Evolutionary conservation across 352 stramenopile genomes (phyloP).

Genomic region (Phytopythium litorale): DNA sequence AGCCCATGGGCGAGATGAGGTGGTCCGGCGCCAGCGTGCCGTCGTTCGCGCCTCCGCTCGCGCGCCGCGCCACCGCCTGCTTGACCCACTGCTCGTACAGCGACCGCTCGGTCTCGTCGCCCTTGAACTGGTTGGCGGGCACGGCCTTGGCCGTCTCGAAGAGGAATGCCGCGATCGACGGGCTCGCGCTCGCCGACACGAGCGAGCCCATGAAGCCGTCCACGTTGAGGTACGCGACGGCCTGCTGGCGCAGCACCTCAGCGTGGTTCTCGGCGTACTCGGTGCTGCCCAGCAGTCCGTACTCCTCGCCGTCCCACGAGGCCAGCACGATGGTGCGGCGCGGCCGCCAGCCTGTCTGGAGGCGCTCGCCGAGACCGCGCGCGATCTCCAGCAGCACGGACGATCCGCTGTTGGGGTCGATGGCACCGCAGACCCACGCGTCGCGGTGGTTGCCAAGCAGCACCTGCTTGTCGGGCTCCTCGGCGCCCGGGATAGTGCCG

Average conservation of each 20-base stretch:
- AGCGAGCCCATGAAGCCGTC: slow-evolving; percentile 60
- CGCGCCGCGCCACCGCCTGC: slow-evolving; percentile 14
- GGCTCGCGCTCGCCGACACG: slow-evolving; percentile 46
- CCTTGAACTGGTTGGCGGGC: slow-evolving; percentile 43
- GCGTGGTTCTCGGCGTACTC: slow-evolving; percentile 77
- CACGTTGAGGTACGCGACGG: slow-evolving; percentile 86
- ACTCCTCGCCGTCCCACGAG: slow-evolving; percentile 82
- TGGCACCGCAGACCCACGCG: slow-evolving; percentile 85
- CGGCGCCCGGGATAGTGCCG: slow-evolving; percentile 53
- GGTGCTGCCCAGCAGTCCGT: slow-evolving; percentile 75
- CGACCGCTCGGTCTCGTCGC: slow-evolving; percentile 19
- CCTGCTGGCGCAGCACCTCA: slow-evolving; percentile 39
- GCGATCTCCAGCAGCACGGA: slow-evolving; percentile 75
- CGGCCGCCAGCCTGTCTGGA: slow-evolving; percentile 59
- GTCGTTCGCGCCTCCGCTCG: slow-evolving; percentile 9
- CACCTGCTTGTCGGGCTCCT: slow-evolving; percentile 52
- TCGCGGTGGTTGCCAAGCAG: slow-evolving; percentile 89
- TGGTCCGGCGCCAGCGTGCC: slow-evolving; percentile 41
- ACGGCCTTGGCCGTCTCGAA: slow-evolving; percentile 47
- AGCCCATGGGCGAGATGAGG: slow-evolving; percentile 54
- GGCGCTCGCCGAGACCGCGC: slow-evolving; percentile 44
- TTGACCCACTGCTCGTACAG: slow-evolving; percentile 35
- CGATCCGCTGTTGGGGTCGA: slow-evolving; percentile 85
- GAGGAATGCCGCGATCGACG: slow-evolving; percentile 60
- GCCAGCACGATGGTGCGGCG: slow-evolving; percentile 57